Base-by-base conservation (phyloP, 768 basidiomycete species). In the Lactarius tabidus region DNA sequence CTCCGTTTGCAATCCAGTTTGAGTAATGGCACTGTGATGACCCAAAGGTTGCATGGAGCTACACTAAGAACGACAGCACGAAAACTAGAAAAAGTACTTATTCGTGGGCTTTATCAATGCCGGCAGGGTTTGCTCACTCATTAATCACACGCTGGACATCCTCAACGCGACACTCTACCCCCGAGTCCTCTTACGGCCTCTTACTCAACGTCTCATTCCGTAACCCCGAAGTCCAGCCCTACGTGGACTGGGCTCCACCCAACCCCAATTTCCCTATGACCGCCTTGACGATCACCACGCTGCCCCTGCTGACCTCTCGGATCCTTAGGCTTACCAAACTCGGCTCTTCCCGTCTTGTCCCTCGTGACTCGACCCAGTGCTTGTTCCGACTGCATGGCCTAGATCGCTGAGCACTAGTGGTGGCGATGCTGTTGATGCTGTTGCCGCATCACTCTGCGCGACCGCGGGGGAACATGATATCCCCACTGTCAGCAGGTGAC, bases 191-290 rank as follows among this genome's bases (percentile, higher is more conserved):
- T 26, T n/a, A n/a, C n/a, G n/a, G n/a, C n/a, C n/a, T n/a, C n/a
- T 59, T 14, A 39, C 53, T 6, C 57, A 31, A 29, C 29, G 38
- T 23, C 41, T 26, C 59, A 61, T 65, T 57, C 55, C 64, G 64
- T 65, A 65, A 65, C 29, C 5, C 28, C 38, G 48, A 28, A 23
- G 60, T 61, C 64, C 64, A 65, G 64, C 59, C 64, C 60, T 28
- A 35, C 60, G 43, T 65, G 48, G 60, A 57, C 60, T 60, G 57
- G 48, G 55, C 48, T 57, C 60, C 43, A 48, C 55, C 55, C 55
- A 39, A 23, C 48, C 52, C 35, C 55, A 35, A 65, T 52, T 45
- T 54, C 63, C 33, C 15, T 29, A 54, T 63, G 62, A 57, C 62
- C 35, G n/a, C n/a, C n/a, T 60, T 56, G 64, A 61, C 54, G 64